These are phyloP conservation scores for Boeremia exigua DNA, from an alignment of 2,329 filamentous ascomycete genomes.

Conservation along the genomic window DNA sequence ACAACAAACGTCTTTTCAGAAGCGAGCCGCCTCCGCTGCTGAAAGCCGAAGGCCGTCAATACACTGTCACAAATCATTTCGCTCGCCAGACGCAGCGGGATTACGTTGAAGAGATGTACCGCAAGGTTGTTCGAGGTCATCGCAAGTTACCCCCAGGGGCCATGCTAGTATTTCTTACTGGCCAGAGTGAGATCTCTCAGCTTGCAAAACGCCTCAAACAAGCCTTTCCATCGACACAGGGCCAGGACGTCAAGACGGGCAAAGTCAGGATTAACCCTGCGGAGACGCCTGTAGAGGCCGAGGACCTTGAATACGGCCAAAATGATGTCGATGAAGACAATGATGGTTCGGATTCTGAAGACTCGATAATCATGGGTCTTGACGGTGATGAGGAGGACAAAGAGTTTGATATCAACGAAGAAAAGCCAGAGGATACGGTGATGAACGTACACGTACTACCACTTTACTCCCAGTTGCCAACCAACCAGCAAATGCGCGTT, in stretches of 20 bases:
- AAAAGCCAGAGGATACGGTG: constrained; percentile 68
- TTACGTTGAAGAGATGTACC: constrained; percentile 88
- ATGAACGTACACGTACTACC: constrained; percentile 85
- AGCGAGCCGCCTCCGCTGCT: constrained; percentile 78
- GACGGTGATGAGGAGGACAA: constrained; percentile 70
- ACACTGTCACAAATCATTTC: constrained; percentile 89
- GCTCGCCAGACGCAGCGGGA: constrained; percentile 80
- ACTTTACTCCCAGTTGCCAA: constrained; percentile 89
- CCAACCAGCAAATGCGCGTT: constrained; percentile 86
- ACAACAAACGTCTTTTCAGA: constrained; percentile 81
- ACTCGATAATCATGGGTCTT: constrained; percentile 66
- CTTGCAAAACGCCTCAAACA: constrained; percentile 81
- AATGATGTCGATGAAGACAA: constrained; percentile 51
- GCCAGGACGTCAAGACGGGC: constrained; percentile 59
- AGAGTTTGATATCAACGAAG: constrained; percentile 64
- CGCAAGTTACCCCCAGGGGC: constrained; percentile 87
- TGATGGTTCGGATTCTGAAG: constrained; percentile 59
- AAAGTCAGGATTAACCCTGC: constrained; percentile 77
- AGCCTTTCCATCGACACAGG: constrained; percentile 63
- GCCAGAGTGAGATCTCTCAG: constrained; percentile 86
- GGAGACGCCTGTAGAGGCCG: constrained; percentile 80
- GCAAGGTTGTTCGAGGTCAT: constrained; percentile 86
- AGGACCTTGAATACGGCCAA: constrained; percentile 82
- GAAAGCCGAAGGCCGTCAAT: constrained; percentile 89
- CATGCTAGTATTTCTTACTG: constrained; percentile 93